A percentile compares a stretch with the other conserved stretches of the same genome.
These are phyloP conservation scores for Cercospora beticola DNA, from an alignment of 2,329 filamentous ascomycete genomes.

Conservation along the genomic window DNA sequence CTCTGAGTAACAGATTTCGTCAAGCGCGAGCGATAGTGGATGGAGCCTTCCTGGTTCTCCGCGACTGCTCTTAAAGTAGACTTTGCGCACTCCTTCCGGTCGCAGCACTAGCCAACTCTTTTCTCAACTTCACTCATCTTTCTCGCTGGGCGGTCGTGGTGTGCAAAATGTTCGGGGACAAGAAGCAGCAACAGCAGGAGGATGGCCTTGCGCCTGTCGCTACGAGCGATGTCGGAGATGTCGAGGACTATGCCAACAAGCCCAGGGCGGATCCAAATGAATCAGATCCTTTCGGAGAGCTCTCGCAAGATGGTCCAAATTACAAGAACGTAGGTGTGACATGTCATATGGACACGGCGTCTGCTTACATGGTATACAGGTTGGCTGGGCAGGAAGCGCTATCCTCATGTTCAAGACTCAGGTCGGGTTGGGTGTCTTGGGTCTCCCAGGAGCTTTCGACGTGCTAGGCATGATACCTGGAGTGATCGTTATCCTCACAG, in stretches of 20 bases:
- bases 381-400: constrained; percentile 45
- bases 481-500: constrained; percentile 43
- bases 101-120: constrained; percentile 10
- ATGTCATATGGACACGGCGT: neutral
- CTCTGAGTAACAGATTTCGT: constrained; percentile 10
- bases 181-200: constrained; percentile 6
- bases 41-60: neutral
- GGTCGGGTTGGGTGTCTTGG: constrained; percentile 50
- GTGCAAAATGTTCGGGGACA: constrained; percentile 13
- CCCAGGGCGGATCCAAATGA: constrained; percentile 4
- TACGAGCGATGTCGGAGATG: constrained; percentile 20
- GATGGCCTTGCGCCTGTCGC: constrained; percentile 21
- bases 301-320: constrained; percentile 22
- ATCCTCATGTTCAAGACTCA: constrained; percentile 50
- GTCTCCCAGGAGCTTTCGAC: constrained; percentile 46
- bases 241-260: constrained; percentile 14
- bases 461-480: constrained; percentile 50
- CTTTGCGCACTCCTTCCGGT: constrained; percentile 3
- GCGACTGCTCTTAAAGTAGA: neutral
- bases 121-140: neutral
- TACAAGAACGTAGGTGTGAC: constrained; percentile 29
- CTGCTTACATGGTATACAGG: constrained; percentile 5
- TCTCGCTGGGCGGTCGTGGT: neutral
- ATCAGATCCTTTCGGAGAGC: constrained; percentile 25
- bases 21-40: neutral